These are phyloP conservation scores for Beauveria sp. DNA, from an alignment of 2,329 filamentous ascomycete genomes.

Conservation along the genomic window DNA sequence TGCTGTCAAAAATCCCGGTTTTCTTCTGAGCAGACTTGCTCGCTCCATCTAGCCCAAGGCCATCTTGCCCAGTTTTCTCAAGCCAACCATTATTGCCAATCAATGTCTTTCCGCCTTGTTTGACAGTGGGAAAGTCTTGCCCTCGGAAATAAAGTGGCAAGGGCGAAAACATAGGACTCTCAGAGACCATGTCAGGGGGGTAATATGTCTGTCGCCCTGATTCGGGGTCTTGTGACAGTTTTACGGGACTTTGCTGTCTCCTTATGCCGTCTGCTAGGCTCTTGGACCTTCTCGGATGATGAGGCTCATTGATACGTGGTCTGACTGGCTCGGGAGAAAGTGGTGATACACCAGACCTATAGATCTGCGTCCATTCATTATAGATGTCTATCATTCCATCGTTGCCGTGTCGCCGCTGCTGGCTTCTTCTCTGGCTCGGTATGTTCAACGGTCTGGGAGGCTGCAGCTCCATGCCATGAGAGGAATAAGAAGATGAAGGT, in stretches of 20 bases:
- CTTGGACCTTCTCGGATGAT: constrained; percentile 21
- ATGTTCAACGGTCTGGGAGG: constrained; percentile 18
- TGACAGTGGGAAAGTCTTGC: constrained; percentile 28
- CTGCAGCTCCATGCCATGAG: constrained; percentile 13
- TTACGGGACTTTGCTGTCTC: neutral
- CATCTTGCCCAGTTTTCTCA: constrained; percentile 31
- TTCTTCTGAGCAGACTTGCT: constrained; percentile 29
- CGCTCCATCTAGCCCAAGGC: constrained; percentile 15
- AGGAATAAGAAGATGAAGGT: constrained; percentile 20
- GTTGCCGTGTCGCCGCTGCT: constrained; percentile 15
- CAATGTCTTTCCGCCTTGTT: constrained; percentile 41
- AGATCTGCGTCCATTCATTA: constrained; percentile 19
- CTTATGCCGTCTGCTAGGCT: constrained; percentile 21
- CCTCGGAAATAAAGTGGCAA: constrained; percentile 35
- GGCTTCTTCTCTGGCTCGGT: neutral
- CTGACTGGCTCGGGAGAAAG: constrained; percentile 12
- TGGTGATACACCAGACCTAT: constrained; percentile 15
- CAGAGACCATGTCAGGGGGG: constrained; percentile 11
- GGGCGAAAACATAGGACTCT: constrained; percentile 32
- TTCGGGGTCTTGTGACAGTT: constrained; percentile 10
- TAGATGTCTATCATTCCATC: constrained; percentile 18
- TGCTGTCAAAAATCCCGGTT: constrained; percentile 34
- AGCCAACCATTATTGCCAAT: constrained; percentile 52
- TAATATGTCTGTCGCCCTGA: constrained; percentile 11
- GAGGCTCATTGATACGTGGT: constrained; percentile 14